Conservation (phyloP, 108 stramenopile genomes). For the Poteriospumella lacustris region DNA sequence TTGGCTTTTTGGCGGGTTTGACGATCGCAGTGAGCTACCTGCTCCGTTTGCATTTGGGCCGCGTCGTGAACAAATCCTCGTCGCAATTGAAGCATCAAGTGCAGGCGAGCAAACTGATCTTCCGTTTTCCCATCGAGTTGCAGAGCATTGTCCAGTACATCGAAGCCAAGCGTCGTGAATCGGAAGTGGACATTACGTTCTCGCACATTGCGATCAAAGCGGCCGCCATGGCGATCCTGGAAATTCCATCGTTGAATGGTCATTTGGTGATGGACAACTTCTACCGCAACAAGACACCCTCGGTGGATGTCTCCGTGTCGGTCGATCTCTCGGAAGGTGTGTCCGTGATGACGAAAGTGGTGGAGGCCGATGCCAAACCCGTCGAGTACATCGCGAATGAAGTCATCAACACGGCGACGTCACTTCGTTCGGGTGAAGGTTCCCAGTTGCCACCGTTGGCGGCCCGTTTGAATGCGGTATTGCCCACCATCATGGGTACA, state of each 20-base stretch:
- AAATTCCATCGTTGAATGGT: conserved; percentile 10
- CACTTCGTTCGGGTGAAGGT: not conserved
- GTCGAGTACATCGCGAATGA: conserved; percentile 3
- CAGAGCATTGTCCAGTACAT: not conserved
- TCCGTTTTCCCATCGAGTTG: conserved; percentile 1
- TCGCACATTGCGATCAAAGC: conserved; percentile 15
- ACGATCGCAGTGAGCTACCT: not conserved
- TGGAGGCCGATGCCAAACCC: conserved; percentile 10
- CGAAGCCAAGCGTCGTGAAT: not conserved
- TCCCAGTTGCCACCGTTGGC: too few relatives aligned
- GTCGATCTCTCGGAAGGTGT: not conserved
- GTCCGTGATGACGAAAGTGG: not conserved
- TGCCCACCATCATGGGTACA: too few relatives aligned
- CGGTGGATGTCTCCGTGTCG: conserved; percentile 9
- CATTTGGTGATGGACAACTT: not conserved
- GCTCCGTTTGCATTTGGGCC: not conserved
- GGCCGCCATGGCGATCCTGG: not conserved
- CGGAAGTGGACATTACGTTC: not conserved
- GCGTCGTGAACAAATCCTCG: not conserved
- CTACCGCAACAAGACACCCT: not conserved
- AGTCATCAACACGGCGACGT: not conserved
- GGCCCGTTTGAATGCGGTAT: too few relatives aligned
- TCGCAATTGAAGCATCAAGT: not conserved
- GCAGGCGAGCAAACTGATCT: not conserved
- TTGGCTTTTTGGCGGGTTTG: conserved; percentile 5